Evolutionary conservation across 2,329 filamentous ascomycete genomes (phyloP).

Genomic region (Neofusicoccum kwambonambiense): DNA sequence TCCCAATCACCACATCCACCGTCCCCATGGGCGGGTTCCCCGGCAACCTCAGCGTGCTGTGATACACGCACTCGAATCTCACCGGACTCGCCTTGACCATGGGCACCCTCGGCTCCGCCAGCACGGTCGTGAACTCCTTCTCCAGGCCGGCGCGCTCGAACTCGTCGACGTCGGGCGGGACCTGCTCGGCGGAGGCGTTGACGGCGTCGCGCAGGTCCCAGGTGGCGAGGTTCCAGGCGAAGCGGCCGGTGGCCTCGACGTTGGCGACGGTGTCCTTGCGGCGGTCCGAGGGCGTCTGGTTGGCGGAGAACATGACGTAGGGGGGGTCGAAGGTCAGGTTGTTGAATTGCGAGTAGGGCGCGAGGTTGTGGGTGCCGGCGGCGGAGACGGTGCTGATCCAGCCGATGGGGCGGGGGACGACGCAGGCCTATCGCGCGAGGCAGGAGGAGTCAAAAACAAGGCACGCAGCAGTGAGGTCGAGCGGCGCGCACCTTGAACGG

Average conservation of each 20-base stretch:
- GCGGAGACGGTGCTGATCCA: constrained; percentile 60
- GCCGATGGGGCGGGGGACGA: constrained; percentile 61
- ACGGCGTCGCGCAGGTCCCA: constrained; percentile 56
- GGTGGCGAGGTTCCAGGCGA: constrained; percentile 61
- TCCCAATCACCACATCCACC: constrained; percentile 58
- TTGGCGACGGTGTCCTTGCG: constrained; percentile 61
- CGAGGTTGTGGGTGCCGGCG: constrained; percentile 53
- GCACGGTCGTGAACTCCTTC: constrained; percentile 45
- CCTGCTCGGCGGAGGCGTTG: constrained; percentile 54
- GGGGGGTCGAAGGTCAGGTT: constrained; percentile 64
- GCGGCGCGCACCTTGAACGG: constrained; percentile 52
- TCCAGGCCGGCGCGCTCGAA: constrained; percentile 51
- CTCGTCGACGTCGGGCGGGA: constrained; percentile 53
- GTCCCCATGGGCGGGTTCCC: constrained; percentile 58
- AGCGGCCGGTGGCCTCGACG: constrained; percentile 55
- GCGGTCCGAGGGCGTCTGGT: constrained; percentile 48
- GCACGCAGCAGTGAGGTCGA: not conserved
- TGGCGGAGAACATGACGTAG: constrained; percentile 62
- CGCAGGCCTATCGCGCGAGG: constrained; percentile 46
- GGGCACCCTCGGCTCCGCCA: constrained; percentile 21
- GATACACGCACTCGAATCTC: constrained; percentile 31
- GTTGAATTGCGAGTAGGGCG: constrained; percentile 62
- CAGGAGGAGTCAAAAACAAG: not conserved
- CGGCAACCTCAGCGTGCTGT: constrained; percentile 55
- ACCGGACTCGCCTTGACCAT: constrained; percentile 39